Evolutionary conservation across 345 rosid genomes (phyloP), one percentile per base, ranked within the genome.

Genomic region (Corchorus capsularis): DNA sequence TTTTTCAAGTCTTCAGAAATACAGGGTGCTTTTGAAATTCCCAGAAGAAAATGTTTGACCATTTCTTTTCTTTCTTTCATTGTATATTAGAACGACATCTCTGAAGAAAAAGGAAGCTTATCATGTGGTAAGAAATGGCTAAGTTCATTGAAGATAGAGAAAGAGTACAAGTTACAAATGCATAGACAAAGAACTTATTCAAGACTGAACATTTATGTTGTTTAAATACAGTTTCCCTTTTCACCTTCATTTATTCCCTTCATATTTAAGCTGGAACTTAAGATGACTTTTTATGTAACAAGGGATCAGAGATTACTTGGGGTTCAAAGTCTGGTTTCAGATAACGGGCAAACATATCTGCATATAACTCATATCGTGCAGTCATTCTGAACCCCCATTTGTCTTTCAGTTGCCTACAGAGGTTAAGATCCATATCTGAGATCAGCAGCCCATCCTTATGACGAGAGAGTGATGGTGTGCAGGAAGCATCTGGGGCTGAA

Each of bases 341-440:
- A 57, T 96, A 96, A 34, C 45, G 72, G 9, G 78, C 82, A 12
- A 96, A 85, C 75, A 90, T 39, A 64, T 89, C 91, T 0, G 91
- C 90, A 73, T 93, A 92, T 34, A 89, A 53, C 57, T 92, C 95
- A 0, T 96, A 96, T 41, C 96, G 85, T 12, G 98, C 91, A 79
- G 93, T 93, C 98, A 91, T 91, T 64, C 89, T 81, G 79, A 96
- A 92, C 14, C 99, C 94, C 99, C 98, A 96, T 80, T 89, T 93
- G 83, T 96, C 99, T 80, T 93, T 96, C 81, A 85, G 82, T 76
- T 96, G 98, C 82, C 98, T 77, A 56, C 98, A 92, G 77, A 96
- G 93, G 87, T 92, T 93, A 55, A 93, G 89, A 81, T 96, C 97
- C 94, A 96, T 91, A 72, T 96, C 96, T 0, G 96, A 81, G 76